phyloP scores from a whole-genome alignment of 345 rosid genomes.

The Pseudoturritis turrita region DNA sequence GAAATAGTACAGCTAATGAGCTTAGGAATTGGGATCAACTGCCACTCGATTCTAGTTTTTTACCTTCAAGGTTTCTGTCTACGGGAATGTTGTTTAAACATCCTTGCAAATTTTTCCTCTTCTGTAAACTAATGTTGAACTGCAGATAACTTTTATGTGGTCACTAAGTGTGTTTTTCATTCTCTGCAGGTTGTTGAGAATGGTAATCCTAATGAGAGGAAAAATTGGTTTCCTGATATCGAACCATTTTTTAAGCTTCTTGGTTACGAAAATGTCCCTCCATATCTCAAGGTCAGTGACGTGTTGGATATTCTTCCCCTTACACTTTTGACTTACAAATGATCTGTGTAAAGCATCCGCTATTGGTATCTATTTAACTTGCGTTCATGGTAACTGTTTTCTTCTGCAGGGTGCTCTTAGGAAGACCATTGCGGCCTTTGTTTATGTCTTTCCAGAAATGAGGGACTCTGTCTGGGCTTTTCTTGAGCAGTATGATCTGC shows the following conservation, averaged over 20 bases:
- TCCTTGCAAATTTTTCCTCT: neutral
- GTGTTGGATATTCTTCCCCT: slow-evolving; percentile 14
- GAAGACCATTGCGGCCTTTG: slow-evolving; percentile 70
- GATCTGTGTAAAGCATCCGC: slow-evolving; percentile 6
- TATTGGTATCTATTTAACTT: slow-evolving; percentile 8
- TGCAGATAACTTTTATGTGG: neutral
- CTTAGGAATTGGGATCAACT: neutral
- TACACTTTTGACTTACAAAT: neutral
- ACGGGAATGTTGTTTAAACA: neutral
- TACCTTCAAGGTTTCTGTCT: neutral
- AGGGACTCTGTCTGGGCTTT: slow-evolving; percentile 81
- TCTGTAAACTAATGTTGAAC: neutral
- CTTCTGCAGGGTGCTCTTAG: slow-evolving; percentile 81
- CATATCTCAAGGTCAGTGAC: slow-evolving; percentile 72
- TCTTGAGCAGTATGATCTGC: slow-evolving; percentile 93
- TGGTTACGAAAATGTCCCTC: slow-evolving; percentile 88
- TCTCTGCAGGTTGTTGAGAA: slow-evolving; percentile 47
- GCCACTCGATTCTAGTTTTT: neutral
- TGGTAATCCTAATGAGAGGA: slow-evolving; percentile 78
- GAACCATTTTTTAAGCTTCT: slow-evolving; percentile 97
- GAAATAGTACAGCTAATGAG: neutral
- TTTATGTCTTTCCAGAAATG: slow-evolving; percentile 63
- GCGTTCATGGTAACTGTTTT: slow-evolving; percentile 11
- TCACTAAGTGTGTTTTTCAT: neutral
- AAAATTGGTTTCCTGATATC: slow-evolving; percentile 86